phyloP scores from a whole-genome alignment of 352 stramenopile species.

The Phytophthora chlamydospora region DNA sequence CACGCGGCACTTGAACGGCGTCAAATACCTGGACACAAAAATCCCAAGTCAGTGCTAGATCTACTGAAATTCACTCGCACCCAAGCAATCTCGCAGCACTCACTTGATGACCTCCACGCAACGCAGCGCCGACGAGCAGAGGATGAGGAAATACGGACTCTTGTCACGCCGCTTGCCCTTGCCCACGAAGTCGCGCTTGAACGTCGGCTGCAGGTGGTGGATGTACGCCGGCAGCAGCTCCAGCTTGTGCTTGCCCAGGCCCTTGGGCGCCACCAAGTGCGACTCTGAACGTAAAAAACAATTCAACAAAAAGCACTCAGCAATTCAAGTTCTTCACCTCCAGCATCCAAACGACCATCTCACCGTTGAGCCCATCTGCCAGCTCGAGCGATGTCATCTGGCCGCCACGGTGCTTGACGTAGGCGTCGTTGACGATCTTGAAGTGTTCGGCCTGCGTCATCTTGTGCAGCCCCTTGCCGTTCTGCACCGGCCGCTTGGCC shows the following conservation, averaged over 20 bases:
- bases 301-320: constrained; percentile 1
- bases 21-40: constrained; percentile 52
- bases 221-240: constrained; percentile 77
- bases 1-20: constrained; percentile 89
- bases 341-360: constrained; percentile 1
- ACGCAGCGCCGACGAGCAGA: constrained; percentile 92
- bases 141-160: constrained; percentile 91
- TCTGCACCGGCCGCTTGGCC: constrained; percentile 36
- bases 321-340: not conserved
- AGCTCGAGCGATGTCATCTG: constrained; percentile 87
- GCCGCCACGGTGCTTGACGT: constrained; percentile 74
- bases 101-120: constrained; percentile 94
- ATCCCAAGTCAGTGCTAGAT: constrained; percentile 16
- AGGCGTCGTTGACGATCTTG: constrained; percentile 83
- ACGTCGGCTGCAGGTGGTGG: constrained; percentile 69
- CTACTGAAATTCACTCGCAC: not conserved
- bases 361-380: constrained; percentile 78
- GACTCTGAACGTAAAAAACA: constrained; percentile 44
- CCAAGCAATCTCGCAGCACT: constrained; percentile 33
- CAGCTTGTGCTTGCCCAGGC: constrained; percentile 84
- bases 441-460: constrained; percentile 81
- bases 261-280: constrained; percentile 65
- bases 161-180: constrained; percentile 86
- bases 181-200: constrained; percentile 79
- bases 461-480: constrained; percentile 78